phyloP scores from a whole-genome alignment of 148 eudicot species.

The Cornus suecica region DNA sequence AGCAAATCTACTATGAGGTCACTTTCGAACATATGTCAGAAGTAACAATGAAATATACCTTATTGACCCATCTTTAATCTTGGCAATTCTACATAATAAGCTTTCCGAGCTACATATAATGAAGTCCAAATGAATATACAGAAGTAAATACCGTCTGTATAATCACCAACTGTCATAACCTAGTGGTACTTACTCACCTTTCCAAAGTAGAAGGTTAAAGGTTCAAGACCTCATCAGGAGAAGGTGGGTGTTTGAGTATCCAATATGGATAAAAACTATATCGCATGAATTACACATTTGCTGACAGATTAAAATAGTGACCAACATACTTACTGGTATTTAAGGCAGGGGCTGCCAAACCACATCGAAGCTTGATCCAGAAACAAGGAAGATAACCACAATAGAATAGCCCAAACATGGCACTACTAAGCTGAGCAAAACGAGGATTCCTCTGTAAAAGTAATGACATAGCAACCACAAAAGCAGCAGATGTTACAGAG shows the following conservation, averaged over 20 bases:
- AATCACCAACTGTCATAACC: no score
- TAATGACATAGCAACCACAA: conserved; percentile 72
- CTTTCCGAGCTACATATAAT: no score
- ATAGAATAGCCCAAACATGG: conserved; percentile 91
- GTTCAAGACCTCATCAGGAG: no score
- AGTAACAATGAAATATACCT: neutral
- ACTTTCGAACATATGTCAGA: neutral
- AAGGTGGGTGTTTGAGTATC: neutral
- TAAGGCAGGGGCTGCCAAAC: conserved; percentile 73
- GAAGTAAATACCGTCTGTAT: no score
- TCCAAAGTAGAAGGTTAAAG: no score
- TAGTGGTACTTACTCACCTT: no score
- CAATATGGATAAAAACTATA: neutral
- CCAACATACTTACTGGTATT: conserved; percentile 61
- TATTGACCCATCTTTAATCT: no score
- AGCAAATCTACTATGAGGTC: neutral
- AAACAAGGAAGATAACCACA: conserved; percentile 96
- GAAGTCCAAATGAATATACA: no score
- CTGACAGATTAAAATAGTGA: neutral
- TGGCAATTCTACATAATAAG: no score
- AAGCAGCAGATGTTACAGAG: conserved; percentile 87
- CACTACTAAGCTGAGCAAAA: conserved; percentile 89
- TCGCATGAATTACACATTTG: neutral
- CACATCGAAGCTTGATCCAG: conserved; percentile 94
- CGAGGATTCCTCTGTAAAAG: conserved; percentile 95